A percentile compares a stretch with the other conserved stretches of the same genome.
phyloP scores from a whole-genome alignment of 352 stramenopile species.

The Pythium rhizo-oryzae region DNA sequence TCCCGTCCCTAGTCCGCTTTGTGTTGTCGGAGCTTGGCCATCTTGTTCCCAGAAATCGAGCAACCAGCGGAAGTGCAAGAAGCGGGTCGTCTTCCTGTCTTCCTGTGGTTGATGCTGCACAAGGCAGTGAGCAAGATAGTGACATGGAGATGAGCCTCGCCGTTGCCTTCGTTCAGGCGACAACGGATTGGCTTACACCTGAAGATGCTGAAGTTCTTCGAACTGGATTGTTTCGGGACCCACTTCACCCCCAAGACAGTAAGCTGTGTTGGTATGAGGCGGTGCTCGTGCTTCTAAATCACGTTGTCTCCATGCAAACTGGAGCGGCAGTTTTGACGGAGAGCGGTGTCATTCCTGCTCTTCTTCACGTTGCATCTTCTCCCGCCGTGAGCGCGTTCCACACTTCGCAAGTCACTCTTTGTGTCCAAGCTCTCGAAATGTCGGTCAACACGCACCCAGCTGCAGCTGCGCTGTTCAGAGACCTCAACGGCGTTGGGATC shows the following conservation, averaged over 20 bases:
- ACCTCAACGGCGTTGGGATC: constrained; percentile 86
- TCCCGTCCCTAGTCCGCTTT: constrained; percentile 81
- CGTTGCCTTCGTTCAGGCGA: constrained; percentile 89
- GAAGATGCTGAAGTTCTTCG: constrained; percentile 68
- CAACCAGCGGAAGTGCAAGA: constrained; percentile 2
- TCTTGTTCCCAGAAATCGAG: constrained; percentile 11
- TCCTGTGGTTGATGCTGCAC: neutral
- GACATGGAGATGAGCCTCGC: constrained; percentile 91
- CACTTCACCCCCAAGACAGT: constrained; percentile 39
- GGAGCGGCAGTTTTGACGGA: constrained; percentile 80
- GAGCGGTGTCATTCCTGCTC: constrained; percentile 78
- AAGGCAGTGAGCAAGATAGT: constrained; percentile 46
- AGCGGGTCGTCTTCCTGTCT: constrained; percentile 3
- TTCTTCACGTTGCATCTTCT: constrained; percentile 78
- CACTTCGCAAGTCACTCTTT: constrained; percentile 74
- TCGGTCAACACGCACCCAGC: constrained; percentile 76
- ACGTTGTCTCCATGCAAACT: constrained; percentile 77
- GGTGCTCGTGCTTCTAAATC: constrained; percentile 70
- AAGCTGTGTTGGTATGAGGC: constrained; percentile 83
- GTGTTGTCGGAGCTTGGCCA: constrained; percentile 73
- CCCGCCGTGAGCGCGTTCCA: constrained; percentile 61
- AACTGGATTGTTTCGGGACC: constrained; percentile 54
- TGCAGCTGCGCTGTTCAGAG: constrained; percentile 73
- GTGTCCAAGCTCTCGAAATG: constrained; percentile 80
- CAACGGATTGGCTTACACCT: constrained; percentile 67